These are phyloP conservation scores for Colletotrichum orchidophilum DNA, from an alignment of 2,329 filamentous ascomycete species.

Conservation along the genomic window DNA sequence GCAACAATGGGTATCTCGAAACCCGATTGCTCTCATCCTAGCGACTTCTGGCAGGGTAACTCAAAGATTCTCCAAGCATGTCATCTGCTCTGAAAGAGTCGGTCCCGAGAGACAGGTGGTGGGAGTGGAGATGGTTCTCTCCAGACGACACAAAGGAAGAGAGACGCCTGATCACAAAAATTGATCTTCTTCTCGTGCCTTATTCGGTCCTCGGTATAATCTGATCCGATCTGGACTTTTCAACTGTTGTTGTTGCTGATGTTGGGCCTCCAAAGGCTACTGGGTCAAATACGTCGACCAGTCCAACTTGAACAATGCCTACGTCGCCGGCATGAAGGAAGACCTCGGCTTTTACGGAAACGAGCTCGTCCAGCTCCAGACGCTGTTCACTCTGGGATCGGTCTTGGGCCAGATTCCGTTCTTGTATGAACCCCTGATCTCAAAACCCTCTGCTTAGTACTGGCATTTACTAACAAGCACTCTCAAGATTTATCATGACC, in stretches of 20 bases:
- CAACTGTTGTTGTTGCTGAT: too few relatives aligned
- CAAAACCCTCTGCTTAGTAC: background rate
- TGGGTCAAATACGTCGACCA: constrained; percentile 42
- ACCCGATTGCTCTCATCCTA: background rate
- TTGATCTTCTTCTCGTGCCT: constrained; percentile 61
- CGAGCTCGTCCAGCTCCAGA: constrained; percentile 64
- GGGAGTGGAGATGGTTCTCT: constrained; percentile 57
- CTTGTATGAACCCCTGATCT: constrained; percentile 38
- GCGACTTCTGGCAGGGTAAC: background rate
- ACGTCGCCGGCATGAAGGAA: constrained; percentile 63
- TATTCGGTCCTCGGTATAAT: constrained; percentile 36
- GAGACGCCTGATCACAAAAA: constrained; percentile 48
- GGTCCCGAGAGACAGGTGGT: constrained; percentile 41
- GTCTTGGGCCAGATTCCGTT: constrained; percentile 60
- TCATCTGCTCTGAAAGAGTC: background rate
- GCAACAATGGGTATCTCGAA: background rate
- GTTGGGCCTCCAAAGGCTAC: constrained; percentile 35
- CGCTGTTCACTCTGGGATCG: constrained; percentile 59
- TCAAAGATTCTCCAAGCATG: background rate
- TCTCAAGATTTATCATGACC: constrained; percentile 53
- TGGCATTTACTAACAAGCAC: constrained; percentile 7
- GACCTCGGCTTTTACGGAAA: constrained; percentile 61
- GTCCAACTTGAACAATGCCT: constrained; percentile 56
- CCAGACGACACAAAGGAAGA: constrained; percentile 51
- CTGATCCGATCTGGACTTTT: too few relatives aligned